Percentiles rank a stretch among this genome's conserved stretches.
Conservation (phyloP, 2,329 filamentous ascomycete genomes). For the Neodidymelliopsis sp. region DNA sequence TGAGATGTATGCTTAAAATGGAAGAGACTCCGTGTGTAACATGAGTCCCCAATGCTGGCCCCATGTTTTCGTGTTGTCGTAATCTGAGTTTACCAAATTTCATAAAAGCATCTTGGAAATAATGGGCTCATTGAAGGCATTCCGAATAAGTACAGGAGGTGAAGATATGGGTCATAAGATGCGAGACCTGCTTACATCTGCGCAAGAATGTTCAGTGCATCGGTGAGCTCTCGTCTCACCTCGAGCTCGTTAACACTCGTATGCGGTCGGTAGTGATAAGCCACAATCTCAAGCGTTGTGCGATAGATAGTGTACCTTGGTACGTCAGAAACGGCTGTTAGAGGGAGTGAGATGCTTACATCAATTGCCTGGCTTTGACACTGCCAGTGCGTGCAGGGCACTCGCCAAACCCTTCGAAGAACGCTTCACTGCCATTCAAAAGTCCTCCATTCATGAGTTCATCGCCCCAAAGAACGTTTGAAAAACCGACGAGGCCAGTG, state of each 20-base stretch:
- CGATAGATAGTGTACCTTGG: constrained; percentile 56
- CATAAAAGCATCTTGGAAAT: no score
- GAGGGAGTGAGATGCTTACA: constrained; percentile 45
- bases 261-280: constrained; percentile 54
- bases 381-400: constrained; percentile 41
- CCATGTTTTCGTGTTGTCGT: no score
- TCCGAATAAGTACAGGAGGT: no score
- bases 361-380: constrained; percentile 48
- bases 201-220: constrained; percentile 49
- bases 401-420: constrained; percentile 54
- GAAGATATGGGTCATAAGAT: not conserved
- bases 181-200: constrained; percentile 25
- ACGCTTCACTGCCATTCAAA: constrained; percentile 47
- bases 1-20: no score
- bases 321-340: constrained; percentile 8
- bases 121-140: no score
- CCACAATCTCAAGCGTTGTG: constrained; percentile 52
- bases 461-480: constrained; percentile 65
- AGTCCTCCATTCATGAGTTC: constrained; percentile 60
- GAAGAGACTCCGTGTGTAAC: no score
- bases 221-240: constrained; percentile 52
- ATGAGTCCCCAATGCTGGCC: no score
- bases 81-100: no score
- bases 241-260: constrained; percentile 52
- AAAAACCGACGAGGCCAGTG: constrained; percentile 61